Evolutionary conservation across 768 basidiomycete species (phyloP).

Genomic region (Porphyrellus cyaneotinctus): DNA sequence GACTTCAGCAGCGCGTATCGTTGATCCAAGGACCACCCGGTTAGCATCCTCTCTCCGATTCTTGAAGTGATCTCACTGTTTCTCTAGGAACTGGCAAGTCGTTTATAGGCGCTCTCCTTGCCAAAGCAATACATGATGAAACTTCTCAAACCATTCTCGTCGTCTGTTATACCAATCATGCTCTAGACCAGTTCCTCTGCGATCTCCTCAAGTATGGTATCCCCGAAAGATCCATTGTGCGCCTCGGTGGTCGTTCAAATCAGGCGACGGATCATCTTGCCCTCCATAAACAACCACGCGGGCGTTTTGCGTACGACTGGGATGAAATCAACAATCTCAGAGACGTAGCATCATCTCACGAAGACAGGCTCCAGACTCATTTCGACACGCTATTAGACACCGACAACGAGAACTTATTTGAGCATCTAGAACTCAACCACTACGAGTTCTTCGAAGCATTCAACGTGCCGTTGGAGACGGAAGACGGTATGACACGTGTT

Average conservation of each 20-base stretch:
- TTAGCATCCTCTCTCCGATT: constrained; percentile 21
- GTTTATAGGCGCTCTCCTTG: constrained; percentile 62
- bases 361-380: constrained; percentile 17
- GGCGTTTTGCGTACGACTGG: neutral
- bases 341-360: constrained; percentile 34
- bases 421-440: constrained; percentile 43
- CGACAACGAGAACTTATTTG: constrained; percentile 32
- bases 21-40: constrained; percentile 73
- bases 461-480: constrained; percentile 30
- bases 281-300: constrained; percentile 27
- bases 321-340: constrained; percentile 16
- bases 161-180: constrained; percentile 71
- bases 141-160: constrained; percentile 51
- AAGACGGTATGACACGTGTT: constrained; percentile 45
- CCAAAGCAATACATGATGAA: constrained; percentile 51
- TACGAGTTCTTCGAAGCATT: constrained; percentile 43
- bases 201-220: constrained; percentile 58
- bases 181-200: constrained; percentile 63
- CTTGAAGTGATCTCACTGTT: neutral
- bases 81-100: constrained; percentile 65
- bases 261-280: constrained; percentile 41
- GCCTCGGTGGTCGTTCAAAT: constrained; percentile 55
- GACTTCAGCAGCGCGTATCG: constrained; percentile 51
- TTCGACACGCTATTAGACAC: constrained; percentile 15
- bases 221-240: constrained; percentile 45